Evolutionary conservation across 2,329 filamentous ascomycete genomes (phyloP).

Genomic region (Hypoxylon sp.): DNA sequence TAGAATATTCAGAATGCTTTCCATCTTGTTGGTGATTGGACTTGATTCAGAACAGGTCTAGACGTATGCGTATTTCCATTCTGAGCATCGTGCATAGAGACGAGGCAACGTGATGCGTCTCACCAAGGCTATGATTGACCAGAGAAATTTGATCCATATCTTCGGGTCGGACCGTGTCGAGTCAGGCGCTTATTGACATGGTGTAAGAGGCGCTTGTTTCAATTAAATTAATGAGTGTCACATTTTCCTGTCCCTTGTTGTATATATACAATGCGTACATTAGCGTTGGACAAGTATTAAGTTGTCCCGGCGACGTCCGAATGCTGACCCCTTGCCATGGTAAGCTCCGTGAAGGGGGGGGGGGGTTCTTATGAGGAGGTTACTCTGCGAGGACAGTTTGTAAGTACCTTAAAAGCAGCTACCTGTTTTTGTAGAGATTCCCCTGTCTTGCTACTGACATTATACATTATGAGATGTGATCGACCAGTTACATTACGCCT

Average conservation of each 20-base stretch:
- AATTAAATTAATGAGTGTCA: slow-evolving; percentile 10
- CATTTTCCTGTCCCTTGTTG: neutral
- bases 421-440: neutral
- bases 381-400: neutral
- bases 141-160: slow-evolving; percentile 25
- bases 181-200: slow-evolving; percentile 14
- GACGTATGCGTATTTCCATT: slow-evolving; percentile 14
- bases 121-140: slow-evolving; percentile 25
- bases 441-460: neutral
- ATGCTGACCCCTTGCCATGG: neutral
- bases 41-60: neutral
- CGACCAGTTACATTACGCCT: no score
- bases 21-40: neutral
- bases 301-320: neutral
- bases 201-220: slow-evolving; percentile 24
- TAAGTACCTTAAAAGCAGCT: neutral
- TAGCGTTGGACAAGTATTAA: neutral
- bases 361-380: neutral
- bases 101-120: slow-evolving; percentile 21
- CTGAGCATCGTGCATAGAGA: slow-evolving; percentile 27
- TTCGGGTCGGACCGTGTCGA: slow-evolving; percentile 37
- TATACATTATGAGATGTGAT: no score
- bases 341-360: neutral
- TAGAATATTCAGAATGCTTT: neutral
- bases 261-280: neutral